A percentile compares a stretch with the other conserved stretches of the same genome.
Conservation (phyloP, 2,329 filamentous ascomycete species). For the Colletotrichum lindemuthianum region DNA sequence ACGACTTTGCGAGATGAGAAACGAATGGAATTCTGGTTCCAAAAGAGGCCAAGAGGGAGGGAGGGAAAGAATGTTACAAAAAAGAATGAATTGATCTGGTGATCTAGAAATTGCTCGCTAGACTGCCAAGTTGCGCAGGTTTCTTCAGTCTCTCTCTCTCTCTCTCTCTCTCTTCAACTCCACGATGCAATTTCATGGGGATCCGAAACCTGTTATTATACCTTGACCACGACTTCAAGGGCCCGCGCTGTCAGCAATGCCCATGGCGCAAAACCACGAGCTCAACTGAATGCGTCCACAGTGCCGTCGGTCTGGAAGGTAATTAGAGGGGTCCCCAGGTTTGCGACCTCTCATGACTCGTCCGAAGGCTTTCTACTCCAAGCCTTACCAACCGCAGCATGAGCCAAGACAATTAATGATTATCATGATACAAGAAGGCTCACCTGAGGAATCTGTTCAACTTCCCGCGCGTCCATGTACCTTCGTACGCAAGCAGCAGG, state of each 20-base stretch:
- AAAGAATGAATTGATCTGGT: constrained; percentile 3
- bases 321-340: constrained; percentile 19
- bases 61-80: not conserved
- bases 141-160: not conserved
- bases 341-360: constrained; percentile 20
- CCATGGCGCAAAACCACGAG: not conserved
- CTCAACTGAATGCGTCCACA: constrained; percentile 9
- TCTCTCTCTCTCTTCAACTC: not conserved
- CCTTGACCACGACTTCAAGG: not conserved
- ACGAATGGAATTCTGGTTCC: constrained; percentile 11
- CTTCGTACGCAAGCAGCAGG: too few relatives aligned
- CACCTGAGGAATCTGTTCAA: too few relatives aligned
- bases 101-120: constrained; percentile 1
- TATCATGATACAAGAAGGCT: constrained; percentile 8
- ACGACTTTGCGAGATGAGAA: not conserved
- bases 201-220: constrained; percentile 26
- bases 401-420: constrained; percentile 24
- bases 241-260: not conserved
- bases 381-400: constrained; percentile 3
- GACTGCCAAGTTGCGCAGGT: constrained; percentile 9
- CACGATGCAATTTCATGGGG: not conserved
- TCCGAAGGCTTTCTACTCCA: not conserved
- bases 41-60: too few relatives aligned
- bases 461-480: too few relatives aligned
- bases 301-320: constrained; percentile 9